These are phyloP conservation scores for Scheffersomyces ergatensis DNA, from an alignment of 805 yeast species.

Conservation along the genomic window DNA sequence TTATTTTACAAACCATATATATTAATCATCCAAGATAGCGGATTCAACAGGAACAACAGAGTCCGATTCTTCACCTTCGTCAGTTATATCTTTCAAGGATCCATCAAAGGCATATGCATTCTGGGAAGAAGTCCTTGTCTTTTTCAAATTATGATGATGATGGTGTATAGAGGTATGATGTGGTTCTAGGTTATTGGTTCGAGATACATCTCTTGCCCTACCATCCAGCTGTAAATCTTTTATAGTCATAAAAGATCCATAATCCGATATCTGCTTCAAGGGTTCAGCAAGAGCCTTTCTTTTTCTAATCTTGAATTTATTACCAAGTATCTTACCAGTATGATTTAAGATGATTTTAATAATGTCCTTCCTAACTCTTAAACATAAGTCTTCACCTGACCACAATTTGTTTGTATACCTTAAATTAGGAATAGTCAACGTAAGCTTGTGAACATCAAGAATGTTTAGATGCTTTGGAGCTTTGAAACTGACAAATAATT, in stretches of 20 bases:
- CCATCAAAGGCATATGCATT: constrained; percentile 4
- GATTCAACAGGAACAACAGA: not conserved
- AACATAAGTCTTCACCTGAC: constrained; percentile 66
- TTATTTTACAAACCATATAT: too few relatives aligned
- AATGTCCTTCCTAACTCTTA: constrained; percentile 61
- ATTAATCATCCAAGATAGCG: not conserved
- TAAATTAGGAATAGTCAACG: constrained; percentile 61
- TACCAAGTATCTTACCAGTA: constrained; percentile 76
- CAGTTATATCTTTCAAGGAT: constrained; percentile 1
- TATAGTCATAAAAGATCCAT: constrained; percentile 34
- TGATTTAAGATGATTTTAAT: constrained; percentile 57
- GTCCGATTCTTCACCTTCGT: constrained; percentile 1
- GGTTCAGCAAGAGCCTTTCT: constrained; percentile 24
- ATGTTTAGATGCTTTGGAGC: constrained; percentile 70
- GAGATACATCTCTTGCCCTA: constrained; percentile 16
- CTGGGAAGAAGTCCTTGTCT: not conserved
- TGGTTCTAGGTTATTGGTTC: constrained; percentile 4
- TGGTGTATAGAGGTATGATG: constrained; percentile 4
- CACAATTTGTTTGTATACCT: constrained; percentile 45
- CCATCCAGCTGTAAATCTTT: constrained; percentile 37
- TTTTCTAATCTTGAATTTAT: constrained; percentile 55
- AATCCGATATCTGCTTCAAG: constrained; percentile 38
- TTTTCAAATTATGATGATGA: constrained; percentile 5
- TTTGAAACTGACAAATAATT: constrained; percentile 66
- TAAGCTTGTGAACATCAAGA: constrained; percentile 74